Base-by-base conservation (phyloP, 768 basidiomycete genomes). In the Podaxis sp. region DNA sequence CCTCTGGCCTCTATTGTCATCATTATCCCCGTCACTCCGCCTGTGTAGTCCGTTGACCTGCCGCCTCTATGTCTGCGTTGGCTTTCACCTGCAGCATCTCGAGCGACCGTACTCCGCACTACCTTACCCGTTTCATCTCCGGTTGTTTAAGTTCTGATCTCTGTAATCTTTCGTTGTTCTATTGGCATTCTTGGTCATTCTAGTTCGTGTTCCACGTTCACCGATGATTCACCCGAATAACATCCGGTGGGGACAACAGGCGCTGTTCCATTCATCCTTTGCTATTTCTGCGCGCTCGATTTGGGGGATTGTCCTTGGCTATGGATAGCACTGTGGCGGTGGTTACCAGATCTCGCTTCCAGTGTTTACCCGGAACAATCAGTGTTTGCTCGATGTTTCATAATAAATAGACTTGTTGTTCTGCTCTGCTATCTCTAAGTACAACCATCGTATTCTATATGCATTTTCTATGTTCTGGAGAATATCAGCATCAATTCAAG, bases 31-130 rank as follows among this genome's bases (percentile, higher is more conserved):
- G 63, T 62, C 68, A 58, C 48, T 51, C 12, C 12, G n/a, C 22
- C 8, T 26, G 51, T 40, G 19, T 12, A 53, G 26, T 42, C 49
- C 26, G 40, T 42, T 40, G 39, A 9, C 40, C 52, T 17, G 36
- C 15, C 46, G 52, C 53, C 64, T 54, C 54, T 67, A 66, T 55
- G 48, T 53, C 44, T 59, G 59, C 66, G 53, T 59, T 57, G 64
- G 54, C 57, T 42, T 68, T 61, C 61, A 58, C 65, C 68, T 67
- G 28, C 52, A 66, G 64, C 66, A 70, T 70, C 69, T 67, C 62
- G 57, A 57, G 59, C 57, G 63, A 56, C 38, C 59, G 42, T 46
- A 28, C 57, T 65, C 48, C 53, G 33, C 61, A 30, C 46, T 57
- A 57, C 57, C 40, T 51, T 65, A 67, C 62, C 46, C 62, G 61